Evolutionary conservation across 2,329 filamentous ascomycete genomes (phyloP), one percentile per base, ranked within the genome.

Genomic region (Fusarium transvaalense): DNA sequence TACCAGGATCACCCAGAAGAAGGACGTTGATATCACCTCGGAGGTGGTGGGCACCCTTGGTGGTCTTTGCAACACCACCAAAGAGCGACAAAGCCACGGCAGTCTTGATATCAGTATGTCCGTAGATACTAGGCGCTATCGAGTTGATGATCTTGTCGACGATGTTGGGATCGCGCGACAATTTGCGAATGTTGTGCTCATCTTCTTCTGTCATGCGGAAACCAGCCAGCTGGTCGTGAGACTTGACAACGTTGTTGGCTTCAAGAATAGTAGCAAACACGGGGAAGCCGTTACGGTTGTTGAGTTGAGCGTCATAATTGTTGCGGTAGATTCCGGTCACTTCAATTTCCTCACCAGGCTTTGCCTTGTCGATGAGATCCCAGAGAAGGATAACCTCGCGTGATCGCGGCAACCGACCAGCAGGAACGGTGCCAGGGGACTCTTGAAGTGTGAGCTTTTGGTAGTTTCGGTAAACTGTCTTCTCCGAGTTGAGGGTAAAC

Each of bases 21-120:
- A 99, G 86, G 6, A 99, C 93, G 77, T 99, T 99, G 85, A 99
- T 99, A 79, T 99, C 96, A 67, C 96, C 96, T 84, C 96, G 91
- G 66, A 99, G 93, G 31, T 92, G 89, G 81, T 97, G 95, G 66
- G 91, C 91, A 62, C 95, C 96, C 76, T 91, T 91, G n/a, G 93
- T 92, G 57, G 88, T 89, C 82, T 99, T 99, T 75, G 92, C 91
- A 23, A 98, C 94, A 75, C 96, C 96, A 41, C 96, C 96, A 73
- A 99, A 98, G 0, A 99, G 87, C 1, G 94, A 97, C 31, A 98
- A 85, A 0, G 96, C 95, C 21, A 98, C 91, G 1, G 96, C 96
- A 5, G 96, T 99, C 84, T 99, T 99, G 84, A 99, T 94, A 75
- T 99, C 96, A 3, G 88, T 91, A 77, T 99, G 96, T 2, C 96